phyloP scores from a whole-genome alignment of 306 rosid genomes.

The Quercus mongolica region DNA sequence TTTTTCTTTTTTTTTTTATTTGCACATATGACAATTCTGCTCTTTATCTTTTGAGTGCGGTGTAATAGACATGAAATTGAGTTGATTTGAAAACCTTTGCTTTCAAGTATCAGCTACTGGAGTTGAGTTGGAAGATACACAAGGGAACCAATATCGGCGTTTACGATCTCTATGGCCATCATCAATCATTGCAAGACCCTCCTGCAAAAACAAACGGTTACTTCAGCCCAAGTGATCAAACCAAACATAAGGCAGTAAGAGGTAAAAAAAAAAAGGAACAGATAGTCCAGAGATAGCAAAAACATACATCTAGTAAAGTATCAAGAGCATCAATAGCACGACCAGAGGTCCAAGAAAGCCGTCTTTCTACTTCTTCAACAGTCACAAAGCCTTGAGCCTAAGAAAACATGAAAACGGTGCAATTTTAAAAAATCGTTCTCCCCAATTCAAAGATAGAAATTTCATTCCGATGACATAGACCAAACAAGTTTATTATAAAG shows the following conservation, averaged over 20 bases:
- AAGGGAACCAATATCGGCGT: slow-evolving; percentile 91
- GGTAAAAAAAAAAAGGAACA: not conserved
- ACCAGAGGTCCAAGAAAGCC: slow-evolving; percentile 82
- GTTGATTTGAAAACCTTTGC: not conserved
- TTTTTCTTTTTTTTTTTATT: no score
- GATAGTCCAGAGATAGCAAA: not conserved
- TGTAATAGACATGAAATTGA: not conserved
- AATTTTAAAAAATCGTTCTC: slow-evolving; percentile 3
- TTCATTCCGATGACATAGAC: not conserved
- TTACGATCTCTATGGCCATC: slow-evolving; percentile 89
- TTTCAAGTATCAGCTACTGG: slow-evolving; percentile 38
- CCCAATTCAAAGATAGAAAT: not conserved
- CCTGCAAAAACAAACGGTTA: slow-evolving; percentile 44
- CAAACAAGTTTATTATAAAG: not conserved
- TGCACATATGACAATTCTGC: not conserved
- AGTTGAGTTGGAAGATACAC: slow-evolving; percentile 75
- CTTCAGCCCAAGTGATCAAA: slow-evolving; percentile 7
- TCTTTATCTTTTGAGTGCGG: not conserved
- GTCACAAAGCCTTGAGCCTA: slow-evolving; percentile 93
- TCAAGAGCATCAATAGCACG: slow-evolving; percentile 91
- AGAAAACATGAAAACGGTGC: slow-evolving; percentile 6
- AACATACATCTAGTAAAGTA: slow-evolving; percentile 75
- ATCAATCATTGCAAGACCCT: slow-evolving; percentile 98
- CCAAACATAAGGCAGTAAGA: not conserved
- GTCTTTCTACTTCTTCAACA: slow-evolving; percentile 72